Conservation (phyloP, 1,284 basidiomycete species). For the Acaromyces ingoldii region DNA sequence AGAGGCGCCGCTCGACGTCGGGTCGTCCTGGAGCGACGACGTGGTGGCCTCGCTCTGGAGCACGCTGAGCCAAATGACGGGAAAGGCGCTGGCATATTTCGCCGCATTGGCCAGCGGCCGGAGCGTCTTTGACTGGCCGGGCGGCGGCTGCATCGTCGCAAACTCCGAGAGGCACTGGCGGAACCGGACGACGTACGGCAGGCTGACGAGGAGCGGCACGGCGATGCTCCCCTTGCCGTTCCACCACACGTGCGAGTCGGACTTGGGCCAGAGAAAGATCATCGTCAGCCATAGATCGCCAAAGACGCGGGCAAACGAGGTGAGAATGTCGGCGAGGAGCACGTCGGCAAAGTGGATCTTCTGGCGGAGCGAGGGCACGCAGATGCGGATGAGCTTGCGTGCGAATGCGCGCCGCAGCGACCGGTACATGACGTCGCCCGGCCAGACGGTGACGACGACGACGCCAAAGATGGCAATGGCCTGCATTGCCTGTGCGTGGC, state of each 20-base stretch:
- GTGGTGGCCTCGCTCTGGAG: slow-evolving; percentile 6
- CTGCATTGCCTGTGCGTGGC: slow-evolving; percentile 42
- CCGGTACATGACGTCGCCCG: slow-evolving; percentile 33
- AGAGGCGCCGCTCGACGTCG: background rate
- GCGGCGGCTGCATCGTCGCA: slow-evolving; percentile 3
- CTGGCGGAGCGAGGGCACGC: slow-evolving; percentile 62
- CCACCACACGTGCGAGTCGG: slow-evolving; percentile 44
- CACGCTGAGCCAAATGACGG: slow-evolving; percentile 70
- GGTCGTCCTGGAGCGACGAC: background rate
- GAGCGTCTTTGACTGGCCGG: slow-evolving; percentile 1
- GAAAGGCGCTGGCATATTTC: slow-evolving; percentile 95
- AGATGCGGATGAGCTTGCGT: slow-evolving; percentile 61
- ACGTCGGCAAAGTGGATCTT: slow-evolving; percentile 84
- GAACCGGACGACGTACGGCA: slow-evolving; percentile 85
- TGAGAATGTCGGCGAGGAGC: slow-evolving; percentile 89
- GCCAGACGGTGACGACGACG: slow-evolving; percentile 23
- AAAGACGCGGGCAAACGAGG: slow-evolving; percentile 91
- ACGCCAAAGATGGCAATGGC: slow-evolving; percentile 29
- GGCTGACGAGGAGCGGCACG: slow-evolving; percentile 69
- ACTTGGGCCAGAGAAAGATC: slow-evolving; percentile 64
- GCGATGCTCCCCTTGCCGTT: slow-evolving; percentile 53
- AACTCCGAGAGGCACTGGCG: slow-evolving; percentile 90
- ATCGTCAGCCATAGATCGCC: slow-evolving; percentile 87
- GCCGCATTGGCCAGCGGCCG: slow-evolving; percentile 85
- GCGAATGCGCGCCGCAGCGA: slow-evolving; percentile 24